These are phyloP conservation scores for Calendula officinalis DNA, from an alignment of 129 eudicot species.

Conservation along the genomic window DNA sequence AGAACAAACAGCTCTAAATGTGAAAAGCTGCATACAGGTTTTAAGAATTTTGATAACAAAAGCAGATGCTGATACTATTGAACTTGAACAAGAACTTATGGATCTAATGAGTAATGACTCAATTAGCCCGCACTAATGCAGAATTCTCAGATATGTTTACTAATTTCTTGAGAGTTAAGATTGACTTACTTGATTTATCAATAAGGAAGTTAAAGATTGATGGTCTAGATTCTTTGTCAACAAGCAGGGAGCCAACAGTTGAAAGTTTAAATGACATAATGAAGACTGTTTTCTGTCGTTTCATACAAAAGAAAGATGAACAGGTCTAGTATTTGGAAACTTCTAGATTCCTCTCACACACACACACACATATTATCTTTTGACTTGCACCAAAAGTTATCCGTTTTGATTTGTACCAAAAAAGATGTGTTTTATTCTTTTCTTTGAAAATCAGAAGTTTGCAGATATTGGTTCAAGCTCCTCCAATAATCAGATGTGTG, in stretches of 20 bases:
- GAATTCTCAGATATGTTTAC: conserved; percentile 40
- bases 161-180: conserved; percentile 35
- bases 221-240: conserved; percentile 14
- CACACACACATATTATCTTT: too few relatives aligned
- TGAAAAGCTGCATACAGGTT: conserved; percentile 48
- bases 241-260: conserved; percentile 33
- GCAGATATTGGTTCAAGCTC: conserved; percentile 17
- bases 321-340: conserved; percentile 40
- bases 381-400: too few relatives aligned
- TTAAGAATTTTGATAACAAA: conserved; percentile 38
- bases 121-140: conserved; percentile 49
- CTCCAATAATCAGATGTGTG: conserved; percentile 20
- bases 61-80: conserved; percentile 48
- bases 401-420: not conserved
- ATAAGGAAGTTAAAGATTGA: conserved; percentile 34
- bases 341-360: conserved; percentile 3
- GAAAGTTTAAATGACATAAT: conserved; percentile 43
- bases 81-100: conserved; percentile 54
- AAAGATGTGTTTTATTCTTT: conserved; percentile 21
- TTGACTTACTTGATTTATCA: conserved; percentile 32
- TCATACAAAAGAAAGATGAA: conserved; percentile 29
- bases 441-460: not conserved
- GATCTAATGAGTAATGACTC: conserved; percentile 47
- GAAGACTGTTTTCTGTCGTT: conserved; percentile 37
- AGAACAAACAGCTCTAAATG: conserved; percentile 50